A percentile compares a stretch with the other conserved stretches of the same genome.
phyloP scores from a whole-genome alignment of 768 basidiomycete species.

The Tulasnella sp. region DNA sequence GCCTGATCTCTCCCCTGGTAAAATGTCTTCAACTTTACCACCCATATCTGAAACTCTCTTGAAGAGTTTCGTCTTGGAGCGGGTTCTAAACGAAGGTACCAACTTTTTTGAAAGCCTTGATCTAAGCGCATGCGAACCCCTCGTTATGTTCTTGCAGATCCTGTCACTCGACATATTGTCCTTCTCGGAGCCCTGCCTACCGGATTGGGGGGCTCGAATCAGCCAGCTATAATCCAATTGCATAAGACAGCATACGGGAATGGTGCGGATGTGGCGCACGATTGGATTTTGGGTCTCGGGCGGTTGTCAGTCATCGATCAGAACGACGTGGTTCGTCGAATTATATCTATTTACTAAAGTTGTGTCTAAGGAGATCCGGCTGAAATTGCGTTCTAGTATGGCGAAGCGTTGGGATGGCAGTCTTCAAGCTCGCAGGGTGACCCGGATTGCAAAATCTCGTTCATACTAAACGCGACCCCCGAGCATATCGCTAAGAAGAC shows the following conservation, averaged over 20 bases:
- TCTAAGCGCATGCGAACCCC: not conserved
- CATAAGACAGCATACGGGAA: conserved; percentile 47
- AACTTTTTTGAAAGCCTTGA: not conserved
- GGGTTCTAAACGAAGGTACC: conserved; percentile 42
- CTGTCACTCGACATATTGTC: conserved; percentile 47
- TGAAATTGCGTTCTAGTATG: conserved; percentile 45
- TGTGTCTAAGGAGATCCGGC: conserved; percentile 15
- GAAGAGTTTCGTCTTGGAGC: conserved; percentile 42
- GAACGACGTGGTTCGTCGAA: conserved; percentile 54
- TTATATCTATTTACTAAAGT: not conserved
- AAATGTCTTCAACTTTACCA: not conserved
- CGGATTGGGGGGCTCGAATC: conserved; percentile 21
- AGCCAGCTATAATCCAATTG: conserved; percentile 39
- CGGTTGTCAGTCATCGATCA: conserved; percentile 42
- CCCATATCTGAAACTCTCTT: conserved; percentile 22
- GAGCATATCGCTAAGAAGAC: conserved; percentile 84
- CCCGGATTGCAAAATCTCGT: conserved; percentile 71
- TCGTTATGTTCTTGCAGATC: conserved; percentile 33
- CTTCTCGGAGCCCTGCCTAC: conserved; percentile 56
- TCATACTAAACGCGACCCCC: conserved; percentile 83
- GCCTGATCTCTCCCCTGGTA: not conserved
- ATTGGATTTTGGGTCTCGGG: conserved; percentile 28
- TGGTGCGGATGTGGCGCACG: conserved; percentile 54
- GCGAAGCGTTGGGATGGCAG: conserved; percentile 73
- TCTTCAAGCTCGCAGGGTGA: conserved; percentile 25